phyloP scores from a whole-genome alignment of 164 flowering plant genomes.

The Aristolochia fimbriata region DNA sequence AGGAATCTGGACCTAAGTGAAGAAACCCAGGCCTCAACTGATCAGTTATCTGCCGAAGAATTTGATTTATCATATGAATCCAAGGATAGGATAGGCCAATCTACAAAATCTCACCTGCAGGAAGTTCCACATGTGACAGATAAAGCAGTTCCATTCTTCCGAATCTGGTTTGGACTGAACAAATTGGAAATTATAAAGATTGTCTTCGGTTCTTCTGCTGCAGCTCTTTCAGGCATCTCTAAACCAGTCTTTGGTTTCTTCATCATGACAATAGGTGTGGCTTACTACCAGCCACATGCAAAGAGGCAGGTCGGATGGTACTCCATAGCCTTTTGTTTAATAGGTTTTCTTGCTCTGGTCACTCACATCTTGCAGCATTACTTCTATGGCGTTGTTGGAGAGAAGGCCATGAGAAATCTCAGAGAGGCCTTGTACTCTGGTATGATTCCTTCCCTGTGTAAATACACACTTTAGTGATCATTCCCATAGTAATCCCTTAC shows the following conservation, averaged over 20 bases:
- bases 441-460: conserved; percentile 8
- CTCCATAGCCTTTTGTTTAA: conserved; percentile 27
- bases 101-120: conserved; percentile 4
- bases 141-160: conserved; percentile 11
- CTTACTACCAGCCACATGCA: conserved; percentile 34
- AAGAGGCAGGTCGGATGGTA: conserved; percentile 32
- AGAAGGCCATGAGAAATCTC: conserved; percentile 58
- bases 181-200: conserved; percentile 22
- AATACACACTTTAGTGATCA: too few relatives aligned
- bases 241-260: conserved; percentile 66
- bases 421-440: conserved; percentile 51
- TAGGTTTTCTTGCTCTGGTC: conserved; percentile 46
- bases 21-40: conserved; percentile 12
- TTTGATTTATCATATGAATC: conserved; percentile 13
- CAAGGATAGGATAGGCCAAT: conserved; percentile 6
- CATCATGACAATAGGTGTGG: conserved; percentile 68
- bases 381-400: conserved; percentile 57
- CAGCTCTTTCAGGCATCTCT: conserved; percentile 65
- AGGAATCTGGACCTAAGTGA: conserved; percentile 15
- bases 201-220: conserved; percentile 44
- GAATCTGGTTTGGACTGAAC: conserved; percentile 23
- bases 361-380: conserved; percentile 62
- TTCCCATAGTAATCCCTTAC: too few relatives aligned
- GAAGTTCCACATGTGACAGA: conserved; percentile 9
- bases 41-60: conserved; percentile 11